Evolutionary conservation across 768 basidiomycete genomes (phyloP), one percentile per base, ranked within the genome.

Genomic region (Russula emetica): DNA sequence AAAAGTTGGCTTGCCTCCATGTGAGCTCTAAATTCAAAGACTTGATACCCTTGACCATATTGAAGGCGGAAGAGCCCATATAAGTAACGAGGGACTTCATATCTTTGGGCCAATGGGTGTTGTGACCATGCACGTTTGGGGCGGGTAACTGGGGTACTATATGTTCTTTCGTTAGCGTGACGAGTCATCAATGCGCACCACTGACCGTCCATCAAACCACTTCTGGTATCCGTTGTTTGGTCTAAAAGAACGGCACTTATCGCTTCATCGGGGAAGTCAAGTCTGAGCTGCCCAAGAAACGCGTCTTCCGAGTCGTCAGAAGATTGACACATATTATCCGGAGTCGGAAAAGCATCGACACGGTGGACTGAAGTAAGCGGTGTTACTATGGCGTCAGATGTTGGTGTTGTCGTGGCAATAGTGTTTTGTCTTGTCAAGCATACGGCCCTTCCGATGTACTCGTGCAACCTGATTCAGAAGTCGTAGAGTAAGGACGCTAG

Each of bases 131-230:
- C 14, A 45, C 54, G 24, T 65, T 67, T 36, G 66, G 66, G 18
- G 63, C 47, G 14, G 63, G 63, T 60, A 67, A 60, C 16, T 28
- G 53, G 26, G 66, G 66, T 24, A 67, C 66, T 67, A 30, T 10
- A 38, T n/a, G 26, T 24, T 40, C 18, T 45, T 8, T 30, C 44
- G 47, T 64, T 26, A 60, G 30, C 10, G 9, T 26, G 55, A 51
- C 24, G n/a, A 52, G 18, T 54, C 20, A n/a, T 26, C 24, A 16
- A 55, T 10, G 34, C 6, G 20, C 26, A 53, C 18, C 16, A 53
- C 67, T 14, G 20, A 67, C 67, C 66, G 2, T 69, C 61, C 67
- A 69, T 67, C 16, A 64, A 32, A 24, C 44, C 56, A 18, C 18
- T 16, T 34, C 40, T 58, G 5, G 9, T 28, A 32, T 60, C 61